These are phyloP conservation scores for Dendrobium huoshanense DNA, from an alignment of 106 monocot species.

Conservation along the genomic window DNA sequence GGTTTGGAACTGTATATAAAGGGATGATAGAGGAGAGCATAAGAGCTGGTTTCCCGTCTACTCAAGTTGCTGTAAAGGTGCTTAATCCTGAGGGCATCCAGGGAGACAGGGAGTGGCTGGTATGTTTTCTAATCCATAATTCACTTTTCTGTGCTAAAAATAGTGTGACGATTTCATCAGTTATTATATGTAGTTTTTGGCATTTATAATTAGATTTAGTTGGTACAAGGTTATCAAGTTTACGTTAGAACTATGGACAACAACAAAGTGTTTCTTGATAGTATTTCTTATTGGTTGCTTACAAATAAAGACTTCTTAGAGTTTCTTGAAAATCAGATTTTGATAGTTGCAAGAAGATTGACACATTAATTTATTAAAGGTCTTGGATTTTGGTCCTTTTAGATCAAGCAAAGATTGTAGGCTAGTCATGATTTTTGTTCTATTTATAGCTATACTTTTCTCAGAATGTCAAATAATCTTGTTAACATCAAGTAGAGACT, in stretches of 20 bases:
- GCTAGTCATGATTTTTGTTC: neutral
- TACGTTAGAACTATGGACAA: neutral
- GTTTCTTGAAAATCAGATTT: neutral
- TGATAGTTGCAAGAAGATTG: neutral
- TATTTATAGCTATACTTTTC: neutral
- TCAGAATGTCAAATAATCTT: neutral
- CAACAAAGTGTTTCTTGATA: neutral
- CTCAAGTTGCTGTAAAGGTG: conserved; percentile 60
- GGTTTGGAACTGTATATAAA: conserved; percentile 61
- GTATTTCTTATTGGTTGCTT: neutral
- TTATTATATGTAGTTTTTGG: neutral
- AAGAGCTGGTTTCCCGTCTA: conserved; percentile 37
- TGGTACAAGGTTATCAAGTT: neutral
- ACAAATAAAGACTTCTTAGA: neutral
- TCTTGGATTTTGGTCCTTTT: neutral
- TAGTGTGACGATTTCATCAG: neutral
- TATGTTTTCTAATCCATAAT: conserved; percentile 11
- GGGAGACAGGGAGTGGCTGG: conserved; percentile 76
- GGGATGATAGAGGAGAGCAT: conserved; percentile 47
- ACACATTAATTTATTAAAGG: neutral
- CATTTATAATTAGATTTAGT: neutral
- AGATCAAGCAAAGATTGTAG: conserved; percentile 3
- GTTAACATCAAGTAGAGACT: neutral
- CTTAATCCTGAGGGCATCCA: conserved; percentile 54
- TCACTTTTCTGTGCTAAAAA: neutral